Base-by-base conservation (phyloP, 2,329 filamentous ascomycete species). In the Rhynchosporium secalis region DNA sequence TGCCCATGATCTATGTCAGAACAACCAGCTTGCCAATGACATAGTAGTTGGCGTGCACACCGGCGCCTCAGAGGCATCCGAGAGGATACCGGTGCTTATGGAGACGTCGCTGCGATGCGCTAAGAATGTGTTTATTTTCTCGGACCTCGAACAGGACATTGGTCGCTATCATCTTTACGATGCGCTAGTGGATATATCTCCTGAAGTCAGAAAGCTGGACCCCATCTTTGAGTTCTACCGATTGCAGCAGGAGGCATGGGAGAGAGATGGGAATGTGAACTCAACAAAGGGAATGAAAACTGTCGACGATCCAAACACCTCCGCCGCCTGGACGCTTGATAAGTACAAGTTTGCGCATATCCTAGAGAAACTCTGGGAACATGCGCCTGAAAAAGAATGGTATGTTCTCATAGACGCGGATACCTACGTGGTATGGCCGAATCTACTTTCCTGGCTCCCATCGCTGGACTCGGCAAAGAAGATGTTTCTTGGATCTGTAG, bases 291-390 rank as follows among this genome's bases (percentile, higher is more conserved):
- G 43, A 9, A 45, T 52, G 15, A 65, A 58, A 52, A 49, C 55
- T 38, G 60, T 57, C 20, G 74, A 75, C 46, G 70, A 69, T 40
- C 64, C 70, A 5, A 72, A 71, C 61, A 60, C 75, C 61, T 64
- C 68, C 64, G 75, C 79, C 28, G 77, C 77, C 1, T 86, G 83
- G 83, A 77, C 75, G 9, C 73, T 86, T 40, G 84, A 86, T 75
- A 85, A 84, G 74, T 86, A 85, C 75, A 86, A 86, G 73, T 84
- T 83, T 69, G 75, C 84, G 49, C 83, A 85, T 70, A 83, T 85
- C 67, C 77, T 83, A n/a, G 79, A 84, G 72, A 83, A 83, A 73
- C 72, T 79, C 0, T 85, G 79, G 70, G 69, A 72, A n/a, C 70
- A 81, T 72, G 77, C 79, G 20, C 82, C 83, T 12, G 69, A 77